Evolutionary conservation across 495 filamentous ascomycete genomes (phyloP), one percentile per base, ranked within the genome.

Genomic region (Oidiodendron maius): DNA sequence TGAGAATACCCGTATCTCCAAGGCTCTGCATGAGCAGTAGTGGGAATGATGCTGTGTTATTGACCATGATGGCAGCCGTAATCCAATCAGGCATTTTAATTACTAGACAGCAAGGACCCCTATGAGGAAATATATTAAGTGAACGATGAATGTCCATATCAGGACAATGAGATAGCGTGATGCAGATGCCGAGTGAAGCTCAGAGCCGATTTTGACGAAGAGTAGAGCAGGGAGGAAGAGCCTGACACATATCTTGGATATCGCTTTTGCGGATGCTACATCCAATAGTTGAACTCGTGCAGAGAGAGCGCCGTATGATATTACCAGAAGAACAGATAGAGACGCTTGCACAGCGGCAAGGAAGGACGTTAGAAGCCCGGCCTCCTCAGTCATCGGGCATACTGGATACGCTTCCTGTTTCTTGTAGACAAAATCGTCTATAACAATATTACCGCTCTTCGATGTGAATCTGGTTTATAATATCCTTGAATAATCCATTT

Each of bases 41-140:
- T 0, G 85, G 86, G 25, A 88, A 76, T 22, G 73, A 78, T 1
- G 82, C 86, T 0, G 86, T 87, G 57, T 89, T 91, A 67, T 88
- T 91, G 67, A 89, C 87, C 34, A 81, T 71, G 40, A 86, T 71
- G 1, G 82, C 80, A 0, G 81, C 78, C 0, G 78, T 79, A 12
- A 77, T 73, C 84, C 83, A 90, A 41, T 66, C 63, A 2, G 84
- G 86, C 26, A 89, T 56, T 3, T 46, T 50, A 2, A 60, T 26
- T 1, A 53, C 22, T 1, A 67, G 17, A 70, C 66, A 72, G 65
- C 51, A 2, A 66, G 39, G 26, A 65, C 62, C 1, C 76, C 81
- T 17, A 86, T 53, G 0, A 57, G 50, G 39, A 85, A 76, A 2
- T 79, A 85, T 2, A 70, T 32, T 23, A 71, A 21, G 23, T 76